Base-by-base conservation (phyloP, 495 filamentous ascomycete genomes). In the Bacidia rubella region DNA sequence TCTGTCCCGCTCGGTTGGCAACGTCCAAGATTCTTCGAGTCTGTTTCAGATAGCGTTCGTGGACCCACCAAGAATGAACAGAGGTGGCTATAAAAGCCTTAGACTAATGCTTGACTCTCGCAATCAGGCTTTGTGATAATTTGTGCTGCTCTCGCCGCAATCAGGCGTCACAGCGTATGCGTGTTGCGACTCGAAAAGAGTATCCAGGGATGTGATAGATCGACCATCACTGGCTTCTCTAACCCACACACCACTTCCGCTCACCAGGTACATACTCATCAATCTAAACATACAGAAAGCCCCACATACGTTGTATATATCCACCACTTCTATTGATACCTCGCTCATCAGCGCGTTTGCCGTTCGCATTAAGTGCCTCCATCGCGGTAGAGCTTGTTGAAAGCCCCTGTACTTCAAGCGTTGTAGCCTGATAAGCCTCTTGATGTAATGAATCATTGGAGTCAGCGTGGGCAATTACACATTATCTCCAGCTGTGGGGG, bases 291-390 rank as follows among this genome's bases (percentile, higher is more conserved):
- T 47, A 47, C n/a, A 26, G 0, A 5, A 17, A 17, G 2, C 44
- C 24, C 2, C 26, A 47, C 7, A 47, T 4, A 5, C 44, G 20
- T 11, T 47, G 19, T 11, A 10, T 25, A 24, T 27, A 47, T 22
- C 24, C 44, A 27, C 20, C 5, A 1, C 5, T 25, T 1, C 17
- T 12, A 20, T 2, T 1, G 26, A 1, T 1, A 25, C 24, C 50
- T 45, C 22, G 32, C 17, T 55, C 53, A 50, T 51, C 35, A 51
- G 20, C 20, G 29, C 19, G 11, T 21, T 50, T 45, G 47, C 47
- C 47, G 20, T 23, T 51, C 11, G 47, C 46, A 43, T 22, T 17
- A 51, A 55, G 47, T 27, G 47, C 26, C 20, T 55, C 53, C 47
- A 26, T 3, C 1, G 35, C 53, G 22, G 23, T 2, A 24, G 35